phyloP scores from a whole-genome alignment of 495 filamentous ascomycete species.

The Penicillium pancosmium region DNA sequence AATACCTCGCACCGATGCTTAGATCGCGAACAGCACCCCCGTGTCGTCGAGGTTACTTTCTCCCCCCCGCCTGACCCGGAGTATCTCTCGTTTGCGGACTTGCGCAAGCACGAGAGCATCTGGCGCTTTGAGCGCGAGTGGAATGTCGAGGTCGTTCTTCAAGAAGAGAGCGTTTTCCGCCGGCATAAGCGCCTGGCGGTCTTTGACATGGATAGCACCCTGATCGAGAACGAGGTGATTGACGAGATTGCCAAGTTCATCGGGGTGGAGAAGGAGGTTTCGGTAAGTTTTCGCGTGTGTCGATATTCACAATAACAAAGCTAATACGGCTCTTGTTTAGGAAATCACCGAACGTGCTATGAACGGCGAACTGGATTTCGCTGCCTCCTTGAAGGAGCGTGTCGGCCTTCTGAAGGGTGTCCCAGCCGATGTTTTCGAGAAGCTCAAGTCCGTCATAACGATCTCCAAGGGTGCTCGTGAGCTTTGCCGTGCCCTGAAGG shows the following conservation, averaged over 20 bases:
- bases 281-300: slow-evolving; percentile 43
- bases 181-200: slow-evolving; percentile 79
- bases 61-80: slow-evolving; percentile 66
- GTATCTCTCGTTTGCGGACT: slow-evolving; percentile 67
- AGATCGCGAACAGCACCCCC: slow-evolving; percentile 61
- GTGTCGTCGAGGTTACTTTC: slow-evolving; percentile 70
- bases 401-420: slow-evolving; percentile 81
- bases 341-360: slow-evolving; percentile 91
- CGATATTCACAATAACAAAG: not conserved
- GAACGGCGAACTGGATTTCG: slow-evolving; percentile 96
- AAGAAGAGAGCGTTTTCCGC: slow-evolving; percentile 70
- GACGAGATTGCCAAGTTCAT: slow-evolving; percentile 87
- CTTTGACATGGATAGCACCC: slow-evolving; percentile 97
- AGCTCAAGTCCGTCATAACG: slow-evolving; percentile 68
- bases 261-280: slow-evolving; percentile 69
- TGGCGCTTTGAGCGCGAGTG: slow-evolving; percentile 83
- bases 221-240: slow-evolving; percentile 96
- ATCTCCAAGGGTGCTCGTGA: slow-evolving; percentile 80
- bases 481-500: slow-evolving; percentile 70
- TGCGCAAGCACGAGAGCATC: slow-evolving; percentile 77
- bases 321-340: slow-evolving; percentile 17
- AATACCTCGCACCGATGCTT: slow-evolving; percentile 73
- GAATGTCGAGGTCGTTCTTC: slow-evolving; percentile 81
- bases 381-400: slow-evolving; percentile 74
- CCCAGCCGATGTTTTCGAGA: slow-evolving; percentile 76